Conservation (phyloP, 441 rosid species). For the Lepidium campestre region DNA sequence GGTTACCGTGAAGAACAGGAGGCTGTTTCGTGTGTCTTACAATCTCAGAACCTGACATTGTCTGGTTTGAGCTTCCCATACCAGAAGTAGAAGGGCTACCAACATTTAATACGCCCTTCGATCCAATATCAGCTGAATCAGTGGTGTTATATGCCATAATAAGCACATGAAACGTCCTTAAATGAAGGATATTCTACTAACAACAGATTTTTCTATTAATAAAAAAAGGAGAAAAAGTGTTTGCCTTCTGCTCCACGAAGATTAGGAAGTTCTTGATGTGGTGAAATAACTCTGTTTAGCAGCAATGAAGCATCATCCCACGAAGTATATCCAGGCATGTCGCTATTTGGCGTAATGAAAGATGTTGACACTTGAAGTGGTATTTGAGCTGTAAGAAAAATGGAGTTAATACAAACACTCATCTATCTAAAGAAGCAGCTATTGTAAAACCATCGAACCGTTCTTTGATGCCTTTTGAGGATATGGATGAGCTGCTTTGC, state of each 20-base stretch:
- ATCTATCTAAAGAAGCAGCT: not conserved
- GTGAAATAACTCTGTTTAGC: slow-evolving; percentile 25
- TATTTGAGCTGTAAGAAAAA: slow-evolving; percentile 38
- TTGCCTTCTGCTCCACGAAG: slow-evolving; percentile 53
- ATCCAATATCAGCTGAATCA: slow-evolving; percentile 94
- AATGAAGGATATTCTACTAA: slow-evolving; percentile 24
- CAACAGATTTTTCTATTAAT: no score
- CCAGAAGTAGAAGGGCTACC: slow-evolving; percentile 38
- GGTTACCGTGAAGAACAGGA: slow-evolving; percentile 57
- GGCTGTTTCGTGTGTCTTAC: slow-evolving; percentile 44
- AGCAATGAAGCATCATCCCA: slow-evolving; percentile 64
- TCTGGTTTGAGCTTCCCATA: slow-evolving; percentile 40
- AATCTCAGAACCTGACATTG: slow-evolving; percentile 35
- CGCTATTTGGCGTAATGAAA: slow-evolving; percentile 37
- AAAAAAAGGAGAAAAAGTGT: slow-evolving; percentile 9
- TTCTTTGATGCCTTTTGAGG: slow-evolving; percentile 67
- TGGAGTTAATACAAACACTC: not conserved
- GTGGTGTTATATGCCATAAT: slow-evolving; percentile 56
- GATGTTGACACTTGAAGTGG: slow-evolving; percentile 53
- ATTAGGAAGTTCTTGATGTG: slow-evolving; percentile 43
- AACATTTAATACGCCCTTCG: slow-evolving; percentile 47
- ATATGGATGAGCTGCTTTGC: slow-evolving; percentile 74
- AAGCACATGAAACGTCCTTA: slow-evolving; percentile 51
- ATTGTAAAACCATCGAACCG: slow-evolving; percentile 28
- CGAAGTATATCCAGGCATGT: slow-evolving; percentile 41